Evolutionary conservation across 2,329 filamentous ascomycete species (phyloP).

Genomic region (Rosellinia necatrix): DNA sequence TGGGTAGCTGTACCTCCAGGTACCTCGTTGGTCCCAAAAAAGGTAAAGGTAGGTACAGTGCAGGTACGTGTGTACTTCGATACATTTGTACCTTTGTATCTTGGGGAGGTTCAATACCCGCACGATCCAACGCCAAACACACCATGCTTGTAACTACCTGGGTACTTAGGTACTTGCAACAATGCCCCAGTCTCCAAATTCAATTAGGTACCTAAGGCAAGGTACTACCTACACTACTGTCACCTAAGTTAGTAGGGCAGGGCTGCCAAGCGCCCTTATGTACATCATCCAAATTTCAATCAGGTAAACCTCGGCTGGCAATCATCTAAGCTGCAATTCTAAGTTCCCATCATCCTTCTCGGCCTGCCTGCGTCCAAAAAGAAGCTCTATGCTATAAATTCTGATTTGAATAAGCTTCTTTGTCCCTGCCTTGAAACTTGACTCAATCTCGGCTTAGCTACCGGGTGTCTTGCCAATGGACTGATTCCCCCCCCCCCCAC

Average conservation of each 20-base stretch:
- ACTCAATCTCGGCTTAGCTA: background rate
- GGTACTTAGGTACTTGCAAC: too few relatives aligned
- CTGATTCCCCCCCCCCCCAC: conserved; percentile 5
- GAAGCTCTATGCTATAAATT: background rate
- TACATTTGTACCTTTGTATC: too few relatives aligned
- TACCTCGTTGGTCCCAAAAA: conserved; percentile 11
- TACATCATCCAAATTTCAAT: conserved; percentile 7
- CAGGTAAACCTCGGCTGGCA: background rate
- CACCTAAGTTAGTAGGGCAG: too few relatives aligned
- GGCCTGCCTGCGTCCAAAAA: background rate
- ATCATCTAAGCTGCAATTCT: too few relatives aligned
- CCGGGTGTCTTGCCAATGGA: background rate
- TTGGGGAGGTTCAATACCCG: too few relatives aligned
- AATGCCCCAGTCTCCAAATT: too few relatives aligned
- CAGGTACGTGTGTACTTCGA: background rate
- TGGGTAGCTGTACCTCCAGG: conserved; percentile 8
- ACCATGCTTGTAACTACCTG: too few relatives aligned
- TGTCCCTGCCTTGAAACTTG: background rate
- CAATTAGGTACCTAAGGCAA: too few relatives aligned
- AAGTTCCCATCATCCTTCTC: background rate
- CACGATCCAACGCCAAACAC: too few relatives aligned
- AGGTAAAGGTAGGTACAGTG: background rate
- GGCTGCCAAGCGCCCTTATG: background rate
- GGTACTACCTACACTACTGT: too few relatives aligned
- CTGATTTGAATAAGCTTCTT: background rate